Conservation (phyloP, 139 green algal species). For the Tetratostichococcus sp. region DNA sequence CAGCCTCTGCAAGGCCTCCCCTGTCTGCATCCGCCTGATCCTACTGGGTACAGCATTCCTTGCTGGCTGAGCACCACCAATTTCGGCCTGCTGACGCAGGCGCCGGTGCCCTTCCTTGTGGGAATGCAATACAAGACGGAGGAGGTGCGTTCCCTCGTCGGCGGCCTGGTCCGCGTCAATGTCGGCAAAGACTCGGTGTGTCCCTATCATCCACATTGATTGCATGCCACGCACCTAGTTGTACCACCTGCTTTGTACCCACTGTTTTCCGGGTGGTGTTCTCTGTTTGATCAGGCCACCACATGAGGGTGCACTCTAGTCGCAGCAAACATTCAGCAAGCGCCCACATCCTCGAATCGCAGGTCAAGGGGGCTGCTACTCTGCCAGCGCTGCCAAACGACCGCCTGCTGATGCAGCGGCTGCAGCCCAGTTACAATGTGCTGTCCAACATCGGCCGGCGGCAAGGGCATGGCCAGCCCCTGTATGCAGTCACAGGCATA, state of each 20-base stretch:
- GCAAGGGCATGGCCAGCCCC: slow-evolving; percentile 12
- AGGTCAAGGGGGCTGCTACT: slow-evolving; percentile 34
- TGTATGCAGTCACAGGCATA: slow-evolving; percentile 36
- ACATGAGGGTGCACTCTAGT: no score
- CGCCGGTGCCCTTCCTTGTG: slow-evolving; percentile 40
- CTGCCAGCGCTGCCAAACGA: slow-evolving; percentile 56
- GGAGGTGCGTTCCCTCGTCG: slow-evolving; percentile 59
- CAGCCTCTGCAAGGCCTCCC: no score
- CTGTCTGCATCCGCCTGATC: no score
- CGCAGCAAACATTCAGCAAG: no score
- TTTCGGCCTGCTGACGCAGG: slow-evolving; percentile 1
- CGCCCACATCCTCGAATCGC: no score
- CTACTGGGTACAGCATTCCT: no score
- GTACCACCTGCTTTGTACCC: no score
- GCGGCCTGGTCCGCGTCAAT: slow-evolving; percentile 73
- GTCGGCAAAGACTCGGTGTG: slow-evolving; percentile 72
- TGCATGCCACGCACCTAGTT: no score
- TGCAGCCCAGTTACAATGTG: slow-evolving; percentile 53
- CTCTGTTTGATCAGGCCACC: not conserved
- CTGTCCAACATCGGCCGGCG: slow-evolving; percentile 28
- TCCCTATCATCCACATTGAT: no score
- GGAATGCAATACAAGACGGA: slow-evolving; percentile 81
- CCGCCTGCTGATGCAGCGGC: slow-evolving; percentile 31
- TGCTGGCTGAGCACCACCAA: no score
- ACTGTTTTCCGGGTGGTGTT: no score